Conservation (phyloP, 2,329 filamentous ascomycete species). For the Xylariaceae sp. region DNA sequence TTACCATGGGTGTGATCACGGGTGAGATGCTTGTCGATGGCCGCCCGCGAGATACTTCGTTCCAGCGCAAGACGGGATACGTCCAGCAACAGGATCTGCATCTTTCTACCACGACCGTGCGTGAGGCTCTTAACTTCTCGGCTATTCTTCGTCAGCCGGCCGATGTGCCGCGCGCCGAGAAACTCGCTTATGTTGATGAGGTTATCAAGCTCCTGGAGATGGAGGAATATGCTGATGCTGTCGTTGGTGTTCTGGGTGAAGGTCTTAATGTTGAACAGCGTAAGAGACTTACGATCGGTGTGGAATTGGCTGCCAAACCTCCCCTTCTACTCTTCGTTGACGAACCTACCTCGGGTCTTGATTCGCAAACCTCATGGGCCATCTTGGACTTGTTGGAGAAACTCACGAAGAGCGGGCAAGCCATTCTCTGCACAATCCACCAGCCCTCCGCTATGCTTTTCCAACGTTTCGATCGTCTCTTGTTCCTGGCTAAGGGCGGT, state of each 20-base stretch:
- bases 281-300: slow-evolving; percentile 84
- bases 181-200: slow-evolving; percentile 82
- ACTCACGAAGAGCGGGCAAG: slow-evolving; percentile 81
- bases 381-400: slow-evolving; percentile 87
- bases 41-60: slow-evolving; percentile 68
- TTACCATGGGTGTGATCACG: slow-evolving; percentile 82
- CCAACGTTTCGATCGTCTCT: slow-evolving; percentile 79
- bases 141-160: slow-evolving; percentile 80
- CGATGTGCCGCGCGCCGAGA: slow-evolving; percentile 68
- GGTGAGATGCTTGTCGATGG: slow-evolving; percentile 73
- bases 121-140: slow-evolving; percentile 83
- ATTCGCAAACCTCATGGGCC: slow-evolving; percentile 90
- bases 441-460: slow-evolving; percentile 96
- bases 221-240: slow-evolving; percentile 82
- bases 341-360: slow-evolving; percentile 90
- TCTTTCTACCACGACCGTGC: slow-evolving; percentile 76
- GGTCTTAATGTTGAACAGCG: slow-evolving; percentile 70
- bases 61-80: slow-evolving; percentile 90
- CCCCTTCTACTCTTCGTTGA: slow-evolving; percentile 87
- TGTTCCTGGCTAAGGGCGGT: slow-evolving; percentile 74
- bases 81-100: slow-evolving; percentile 93
- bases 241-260: slow-evolving; percentile 87
- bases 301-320: slow-evolving; percentile 92
- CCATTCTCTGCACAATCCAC: slow-evolving; percentile 95
- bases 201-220: slow-evolving; percentile 89